Percentiles rank a stretch among this genome's conserved stretches.
Conservation (phyloP, 805 yeast genomes). For the Yarrowia keelungensis region DNA sequence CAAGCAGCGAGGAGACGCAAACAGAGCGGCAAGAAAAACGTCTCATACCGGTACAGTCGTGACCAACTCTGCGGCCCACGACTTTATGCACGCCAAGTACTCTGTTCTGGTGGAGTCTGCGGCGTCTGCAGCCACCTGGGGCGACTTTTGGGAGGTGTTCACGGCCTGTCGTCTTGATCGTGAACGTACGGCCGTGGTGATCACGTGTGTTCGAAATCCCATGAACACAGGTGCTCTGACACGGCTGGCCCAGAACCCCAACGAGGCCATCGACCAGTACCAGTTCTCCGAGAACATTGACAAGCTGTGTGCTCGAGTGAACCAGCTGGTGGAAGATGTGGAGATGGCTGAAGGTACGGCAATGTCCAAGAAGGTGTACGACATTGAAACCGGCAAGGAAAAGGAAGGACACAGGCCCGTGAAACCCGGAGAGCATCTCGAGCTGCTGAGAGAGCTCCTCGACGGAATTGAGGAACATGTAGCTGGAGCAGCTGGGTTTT, state of each 20-base stretch:
- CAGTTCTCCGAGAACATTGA: slow-evolving; percentile 34
- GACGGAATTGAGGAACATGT: slow-evolving; percentile 7
- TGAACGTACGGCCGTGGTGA: slow-evolving; percentile 12
- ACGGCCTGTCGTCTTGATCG: slow-evolving; percentile 35
- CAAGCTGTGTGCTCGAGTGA: slow-evolving; percentile 24
- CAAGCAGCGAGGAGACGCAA: slow-evolving; percentile 17
- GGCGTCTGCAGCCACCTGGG: slow-evolving; percentile 1
- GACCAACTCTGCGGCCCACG: background rate
- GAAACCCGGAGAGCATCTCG: background rate
- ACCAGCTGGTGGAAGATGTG: slow-evolving; percentile 12
- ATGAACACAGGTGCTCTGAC: background rate
- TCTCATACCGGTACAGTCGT: background rate
- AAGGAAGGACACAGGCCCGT: background rate
- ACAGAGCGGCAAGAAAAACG: slow-evolving; percentile 3
- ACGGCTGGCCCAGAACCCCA: slow-evolving; percentile 16
- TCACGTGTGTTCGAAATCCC: slow-evolving; percentile 18
- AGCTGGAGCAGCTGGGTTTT: slow-evolving; percentile 3
- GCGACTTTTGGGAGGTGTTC: slow-evolving; percentile 32
- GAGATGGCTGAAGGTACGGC: slow-evolving; percentile 7
- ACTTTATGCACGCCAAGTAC: slow-evolving; percentile 26
- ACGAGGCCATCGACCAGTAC: slow-evolving; percentile 28
- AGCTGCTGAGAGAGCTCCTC: background rate
- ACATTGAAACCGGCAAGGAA: background rate
- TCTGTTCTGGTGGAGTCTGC: slow-evolving; percentile 22
- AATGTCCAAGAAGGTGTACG: background rate